These are phyloP conservation scores for Fusarium haematococcum DNA, from an alignment of 2,329 filamentous ascomycete species.

Conservation along the genomic window DNA sequence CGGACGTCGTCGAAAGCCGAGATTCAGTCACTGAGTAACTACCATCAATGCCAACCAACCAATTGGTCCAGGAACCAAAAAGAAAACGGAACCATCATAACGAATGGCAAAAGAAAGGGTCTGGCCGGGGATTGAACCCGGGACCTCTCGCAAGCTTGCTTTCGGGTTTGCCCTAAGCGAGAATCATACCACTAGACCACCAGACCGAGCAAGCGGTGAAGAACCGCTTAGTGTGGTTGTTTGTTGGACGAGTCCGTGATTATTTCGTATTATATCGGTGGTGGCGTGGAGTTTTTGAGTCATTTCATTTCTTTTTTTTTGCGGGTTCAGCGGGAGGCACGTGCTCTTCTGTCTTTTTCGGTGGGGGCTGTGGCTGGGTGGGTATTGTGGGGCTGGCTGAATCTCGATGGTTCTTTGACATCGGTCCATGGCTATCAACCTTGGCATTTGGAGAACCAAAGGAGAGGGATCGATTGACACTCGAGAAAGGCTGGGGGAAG, in stretches of 20 bases:
- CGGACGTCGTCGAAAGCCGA: not conserved
- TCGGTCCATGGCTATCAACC: not conserved
- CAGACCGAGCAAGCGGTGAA: slow-evolving; percentile 49
- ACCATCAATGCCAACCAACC: not conserved
- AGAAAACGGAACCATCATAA: not conserved
- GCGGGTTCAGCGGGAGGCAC: not conserved
- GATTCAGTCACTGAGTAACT: not conserved
- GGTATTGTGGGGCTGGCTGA: not conserved
- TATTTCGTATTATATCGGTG: slow-evolving; percentile 19
- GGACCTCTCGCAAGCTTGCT: slow-evolving; percentile 58
- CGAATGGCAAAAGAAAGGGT: slow-evolving; percentile 47
- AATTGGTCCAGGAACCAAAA: not conserved
- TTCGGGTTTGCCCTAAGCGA: slow-evolving; percentile 70
- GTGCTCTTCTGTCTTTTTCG: not conserved
- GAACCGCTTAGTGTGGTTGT: slow-evolving; percentile 20
- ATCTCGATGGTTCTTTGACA: not conserved
- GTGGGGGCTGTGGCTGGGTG: not conserved
- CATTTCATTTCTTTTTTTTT: slow-evolving; percentile 9
- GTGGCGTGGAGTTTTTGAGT: slow-evolving; percentile 13
- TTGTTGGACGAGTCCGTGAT: slow-evolving; percentile 7
- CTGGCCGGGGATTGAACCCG: slow-evolving; percentile 61
- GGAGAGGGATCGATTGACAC: not conserved
- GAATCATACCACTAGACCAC: slow-evolving; percentile 79
- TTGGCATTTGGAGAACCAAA: not conserved
- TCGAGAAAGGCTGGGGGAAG: not conserved